A percentile compares a stretch with the other conserved stretches of the same genome.
These are phyloP conservation scores for Acacia melanoxylon DNA, from an alignment of 306 rosid species.

Conservation along the genomic window DNA sequence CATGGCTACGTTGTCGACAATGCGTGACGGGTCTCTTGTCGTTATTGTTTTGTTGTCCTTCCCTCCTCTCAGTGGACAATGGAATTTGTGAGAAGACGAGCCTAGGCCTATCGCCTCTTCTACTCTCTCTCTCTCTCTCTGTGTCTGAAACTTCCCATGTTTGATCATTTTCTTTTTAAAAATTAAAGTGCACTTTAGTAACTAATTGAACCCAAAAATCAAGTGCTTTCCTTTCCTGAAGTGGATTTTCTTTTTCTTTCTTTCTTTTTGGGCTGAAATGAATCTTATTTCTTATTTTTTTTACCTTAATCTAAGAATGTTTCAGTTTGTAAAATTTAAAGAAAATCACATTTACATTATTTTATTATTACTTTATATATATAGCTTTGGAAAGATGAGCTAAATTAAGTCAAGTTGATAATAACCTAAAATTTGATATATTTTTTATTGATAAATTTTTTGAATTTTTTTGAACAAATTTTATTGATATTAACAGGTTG, in stretches of 20 bases:
- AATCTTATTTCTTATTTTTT: not conserved
- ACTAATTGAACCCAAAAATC: too few relatives aligned
- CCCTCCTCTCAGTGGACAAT: conserved; percentile 54
- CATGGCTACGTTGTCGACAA: conserved; percentile 70
- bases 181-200: too few relatives aligned
- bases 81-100: conserved; percentile 52
- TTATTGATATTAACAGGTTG: not conserved
- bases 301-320: too few relatives aligned
- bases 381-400: not conserved
- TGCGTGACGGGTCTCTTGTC: conserved; percentile 70
- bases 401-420: not conserved
- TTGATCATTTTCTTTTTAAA: not conserved
- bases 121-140: conserved; percentile 30
- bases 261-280: too few relatives aligned
- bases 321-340: too few relatives aligned
- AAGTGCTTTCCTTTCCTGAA: too few relatives aligned
- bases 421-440: too few relatives aligned
- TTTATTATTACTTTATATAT: not conserved
- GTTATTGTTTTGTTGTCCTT: conserved; percentile 59
- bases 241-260: too few relatives aligned
- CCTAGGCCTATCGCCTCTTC: conserved; percentile 19
- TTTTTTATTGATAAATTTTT: not conserved
- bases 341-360: not conserved
- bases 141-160: not conserved
- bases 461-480: not conserved